Conservation (phyloP, 2,329 filamentous ascomycete genomes). For the Aspergillus brasiliensis region DNA sequence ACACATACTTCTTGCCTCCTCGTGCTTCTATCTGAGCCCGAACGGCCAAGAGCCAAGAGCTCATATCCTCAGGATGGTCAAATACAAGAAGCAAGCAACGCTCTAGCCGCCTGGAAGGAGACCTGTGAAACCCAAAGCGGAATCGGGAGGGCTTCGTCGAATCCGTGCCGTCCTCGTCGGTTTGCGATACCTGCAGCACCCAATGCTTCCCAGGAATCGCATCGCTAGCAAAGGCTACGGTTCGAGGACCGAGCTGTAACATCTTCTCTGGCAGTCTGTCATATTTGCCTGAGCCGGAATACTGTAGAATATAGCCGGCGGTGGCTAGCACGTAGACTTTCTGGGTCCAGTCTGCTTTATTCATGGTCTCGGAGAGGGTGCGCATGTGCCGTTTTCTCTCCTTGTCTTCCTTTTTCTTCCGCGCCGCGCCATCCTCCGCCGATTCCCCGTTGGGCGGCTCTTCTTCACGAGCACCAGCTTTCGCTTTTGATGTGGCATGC, state of each 20-base stretch:
- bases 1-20: conserved; percentile 48
- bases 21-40: conserved; percentile 49
- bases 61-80: conserved; percentile 47
- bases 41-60: conserved; percentile 48
- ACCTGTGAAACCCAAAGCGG: conserved; percentile 42
- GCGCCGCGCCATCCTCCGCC: conserved; percentile 23
- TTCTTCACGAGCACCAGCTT: conserved; percentile 17
- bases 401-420: conserved; percentile 39
- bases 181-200: conserved; percentile 51
- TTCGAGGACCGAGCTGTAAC: conserved; percentile 47
- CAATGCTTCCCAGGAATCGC: conserved; percentile 52
- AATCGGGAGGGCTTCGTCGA: conserved; percentile 40
- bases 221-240: conserved; percentile 53
- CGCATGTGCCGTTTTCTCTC: conserved; percentile 38
- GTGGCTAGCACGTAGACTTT: conserved; percentile 51
- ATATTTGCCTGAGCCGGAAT: conserved; percentile 46
- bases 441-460: conserved; percentile 22
- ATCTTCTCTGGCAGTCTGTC: conserved; percentile 52
- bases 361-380: conserved; percentile 39
- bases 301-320: conserved; percentile 50
- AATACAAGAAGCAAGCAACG: conserved; percentile 49
- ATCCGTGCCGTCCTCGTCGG: conserved; percentile 35
- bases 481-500: conserved; percentile 36
- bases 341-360: conserved; percentile 44
- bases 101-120: conserved; percentile 36